These are phyloP conservation scores for Saccharum officinarum DNA, from an alignment of 176 grass and related monocot species.

Conservation along the genomic window DNA sequence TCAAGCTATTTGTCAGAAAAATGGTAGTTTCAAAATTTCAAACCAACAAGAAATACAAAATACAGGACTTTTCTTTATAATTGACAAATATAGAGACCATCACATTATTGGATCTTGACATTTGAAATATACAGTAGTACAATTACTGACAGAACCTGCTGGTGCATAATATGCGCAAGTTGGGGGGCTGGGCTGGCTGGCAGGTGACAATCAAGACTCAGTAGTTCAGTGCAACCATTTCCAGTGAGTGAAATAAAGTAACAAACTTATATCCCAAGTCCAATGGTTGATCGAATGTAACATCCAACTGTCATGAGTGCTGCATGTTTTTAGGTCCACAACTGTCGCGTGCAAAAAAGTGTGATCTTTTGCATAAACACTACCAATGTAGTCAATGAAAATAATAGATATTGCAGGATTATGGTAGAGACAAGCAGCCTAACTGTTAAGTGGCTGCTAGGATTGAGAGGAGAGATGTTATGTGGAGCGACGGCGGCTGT, in stretches of 20 bases:
- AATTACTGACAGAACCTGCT: neutral
- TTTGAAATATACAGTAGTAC: neutral
- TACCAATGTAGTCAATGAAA: neutral
- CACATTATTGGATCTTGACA: neutral
- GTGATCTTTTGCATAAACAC: neutral
- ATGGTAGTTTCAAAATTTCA: neutral
- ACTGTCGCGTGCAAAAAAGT: neutral
- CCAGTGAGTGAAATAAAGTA: neutral
- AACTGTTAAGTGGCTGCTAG: no score
- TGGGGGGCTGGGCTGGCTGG: neutral
- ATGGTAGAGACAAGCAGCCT: neutral
- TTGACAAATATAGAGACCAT: neutral
- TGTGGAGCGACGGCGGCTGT: no score
- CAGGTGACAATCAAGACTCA: neutral
- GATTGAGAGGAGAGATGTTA: no score
- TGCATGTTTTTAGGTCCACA: neutral
- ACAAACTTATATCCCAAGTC: neutral
- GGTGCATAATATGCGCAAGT: neutral
- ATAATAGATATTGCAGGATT: neutral
- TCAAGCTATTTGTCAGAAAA: neutral
- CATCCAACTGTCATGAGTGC: neutral
- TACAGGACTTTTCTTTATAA: neutral
- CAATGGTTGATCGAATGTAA: neutral
- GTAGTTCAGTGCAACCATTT: neutral
- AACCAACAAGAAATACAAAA: neutral